Conservation (phyloP, 2,329 filamentous ascomycete species). For the Epichloe gansuensis region DNA sequence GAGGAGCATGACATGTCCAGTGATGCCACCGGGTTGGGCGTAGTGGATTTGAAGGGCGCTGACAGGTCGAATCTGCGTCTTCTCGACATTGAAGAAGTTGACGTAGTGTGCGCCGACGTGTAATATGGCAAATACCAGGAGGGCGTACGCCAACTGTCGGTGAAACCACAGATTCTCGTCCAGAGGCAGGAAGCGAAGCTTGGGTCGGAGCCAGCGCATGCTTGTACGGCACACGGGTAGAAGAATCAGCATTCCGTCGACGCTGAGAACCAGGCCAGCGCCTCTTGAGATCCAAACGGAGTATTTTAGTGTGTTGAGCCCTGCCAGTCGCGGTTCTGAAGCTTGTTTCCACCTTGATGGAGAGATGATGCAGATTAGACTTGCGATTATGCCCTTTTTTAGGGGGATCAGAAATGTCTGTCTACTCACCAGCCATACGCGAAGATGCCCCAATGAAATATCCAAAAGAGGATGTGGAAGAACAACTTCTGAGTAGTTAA, state of each 20-base stretch:
- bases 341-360: conserved; percentile 65
- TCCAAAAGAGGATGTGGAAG: conserved; percentile 76
- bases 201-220: conserved; percentile 72
- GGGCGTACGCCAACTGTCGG: conserved; percentile 79
- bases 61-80: conserved; percentile 65
- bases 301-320: conserved; percentile 68
- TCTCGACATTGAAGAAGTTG: conserved; percentile 97
- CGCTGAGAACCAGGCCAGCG: conserved; percentile 71
- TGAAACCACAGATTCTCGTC: conserved; percentile 98
- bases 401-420: neutral
- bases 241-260: conserved; percentile 79
- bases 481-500: conserved; percentile 58
- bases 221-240: conserved; percentile 91
- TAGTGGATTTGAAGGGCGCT: conserved; percentile 88
- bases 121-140: conserved; percentile 69
- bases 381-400: neutral
- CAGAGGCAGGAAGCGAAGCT: conserved; percentile 78
- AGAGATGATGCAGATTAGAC: neutral
- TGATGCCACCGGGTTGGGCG: conserved; percentile 76
- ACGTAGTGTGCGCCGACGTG: conserved; percentile 82
- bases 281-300: conserved; percentile 96
- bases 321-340: conserved; percentile 53
- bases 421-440: conserved; percentile 65
- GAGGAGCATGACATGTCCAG: conserved; percentile 94
- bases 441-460: conserved; percentile 67